Base-by-base conservation (phyloP, 495 filamentous ascomycete species). In the Umbilicaria muhlenbergii region DNA sequence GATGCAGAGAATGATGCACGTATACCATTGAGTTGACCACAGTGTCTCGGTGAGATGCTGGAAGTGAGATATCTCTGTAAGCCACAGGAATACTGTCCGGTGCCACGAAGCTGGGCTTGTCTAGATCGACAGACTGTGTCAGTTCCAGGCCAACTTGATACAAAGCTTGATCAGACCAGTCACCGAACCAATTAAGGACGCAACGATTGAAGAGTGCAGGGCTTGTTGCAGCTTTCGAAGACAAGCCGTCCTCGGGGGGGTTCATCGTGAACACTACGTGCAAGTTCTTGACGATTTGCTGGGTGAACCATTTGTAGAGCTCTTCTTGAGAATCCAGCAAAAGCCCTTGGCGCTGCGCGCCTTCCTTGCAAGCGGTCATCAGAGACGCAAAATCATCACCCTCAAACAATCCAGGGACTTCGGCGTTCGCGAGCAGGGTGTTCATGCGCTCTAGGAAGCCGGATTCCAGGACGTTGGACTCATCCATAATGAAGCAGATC, bases 221-320 rank as follows among this genome's bases (percentile, higher is more conserved):
- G 69, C 85, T 93, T 12, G 92, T 99, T 14, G 91, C 91, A 41
- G 91, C 92, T 64, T 93, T 95, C 5, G 87, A 94, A 11, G 83
- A 87, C 35, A 99, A 63, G 1, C 89, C 91, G 48, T 89, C 92
- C 58, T 94, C 83, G 4, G 91, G 91, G n/a, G 91, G 91, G 60
- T 99, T 99, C 91, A 99, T 99, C 2, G 91, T 99, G 56, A 99
- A 96, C 33, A 99, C 91, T 44, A 99, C 92, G 56, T 99, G 91
- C 34, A 99, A 63, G 56, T 99, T 99, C 73, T 92, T 94, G 58
- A 95, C 82, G 50, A 99, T 96, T 63, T 99, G 91, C 46, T 92
- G 83, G 0, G 92, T 99, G 66, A 99, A 99, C 91, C 91, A 99
- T 63, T 94, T 95, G 70, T 99, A 96, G 2, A 96, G 70, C 64